phyloP scores from a whole-genome alignment of 2,329 filamentous ascomycete genomes.

The Fusarium sp. region DNA sequence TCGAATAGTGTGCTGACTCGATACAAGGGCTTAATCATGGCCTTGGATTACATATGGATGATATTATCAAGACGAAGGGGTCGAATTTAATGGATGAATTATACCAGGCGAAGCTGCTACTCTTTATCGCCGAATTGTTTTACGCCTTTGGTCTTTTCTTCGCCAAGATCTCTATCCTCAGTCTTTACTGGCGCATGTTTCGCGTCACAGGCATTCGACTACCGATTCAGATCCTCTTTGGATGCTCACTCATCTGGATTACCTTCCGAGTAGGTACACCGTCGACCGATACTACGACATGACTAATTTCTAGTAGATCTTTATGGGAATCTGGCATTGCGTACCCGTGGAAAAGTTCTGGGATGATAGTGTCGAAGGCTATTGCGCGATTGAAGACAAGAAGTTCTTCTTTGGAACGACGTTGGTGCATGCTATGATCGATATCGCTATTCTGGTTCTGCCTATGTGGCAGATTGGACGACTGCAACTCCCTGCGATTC shows the following conservation, averaged over 20 bases:
- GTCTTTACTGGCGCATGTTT: conserved; percentile 51
- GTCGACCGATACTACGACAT: rapidly evolving
- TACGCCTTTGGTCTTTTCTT: conserved; percentile 48
- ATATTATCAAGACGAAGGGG: conserved; percentile 1
- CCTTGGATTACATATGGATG: conserved; percentile 29
- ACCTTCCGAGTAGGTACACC: conserved; percentile 39
- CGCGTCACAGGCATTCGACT: conserved; percentile 39
- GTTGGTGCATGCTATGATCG: conserved; percentile 48
- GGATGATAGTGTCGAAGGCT: conserved; percentile 10
- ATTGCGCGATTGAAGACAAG: conserved; percentile 42
- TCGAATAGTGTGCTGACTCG: not conserved
- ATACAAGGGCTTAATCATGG: conserved; percentile 30
- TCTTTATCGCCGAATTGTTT: conserved; percentile 44
- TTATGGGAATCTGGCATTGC: conserved; percentile 40
- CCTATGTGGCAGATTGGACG: conserved; percentile 50
- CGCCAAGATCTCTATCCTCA: conserved; percentile 46
- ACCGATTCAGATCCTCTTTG: conserved; percentile 46
- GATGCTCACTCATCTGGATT: conserved; percentile 45
- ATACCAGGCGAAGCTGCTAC: conserved; percentile 10
- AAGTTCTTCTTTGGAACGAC: conserved; percentile 52
- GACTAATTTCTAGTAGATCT: conserved; percentile 1
- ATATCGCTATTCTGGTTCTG: conserved; percentile 48
- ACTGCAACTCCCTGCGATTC: conserved; percentile 44
- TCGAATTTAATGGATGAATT: not conserved
- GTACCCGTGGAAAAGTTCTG: conserved; percentile 36